Base-by-base conservation (phyloP, 2,329 filamentous ascomycete species). In the Monilinia laxa region DNA sequence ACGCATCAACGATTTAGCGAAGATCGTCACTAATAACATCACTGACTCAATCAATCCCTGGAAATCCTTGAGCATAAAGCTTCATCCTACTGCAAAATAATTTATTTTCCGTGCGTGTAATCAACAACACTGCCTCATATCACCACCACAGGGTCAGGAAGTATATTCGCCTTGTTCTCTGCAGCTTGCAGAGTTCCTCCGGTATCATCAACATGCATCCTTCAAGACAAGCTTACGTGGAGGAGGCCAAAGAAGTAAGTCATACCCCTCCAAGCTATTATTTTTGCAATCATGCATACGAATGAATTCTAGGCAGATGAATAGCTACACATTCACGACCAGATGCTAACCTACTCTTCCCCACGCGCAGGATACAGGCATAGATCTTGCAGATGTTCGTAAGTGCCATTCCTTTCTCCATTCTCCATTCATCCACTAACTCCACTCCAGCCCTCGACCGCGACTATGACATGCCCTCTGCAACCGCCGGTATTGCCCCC, bases 171-270 rank as follows among this genome's bases (percentile, higher is more conserved):
- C 18, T 25, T 4, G 12, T 12, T 14, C 9, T 14, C 31, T 62
- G 31, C 28, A 51, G 28, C 58, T 51, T 62, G 31, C 4, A 23
- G 16, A 25, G 23, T 49, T 35, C 2, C 20, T 49, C 6, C 23
- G 20, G 31, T 4, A n/a, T 38, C 16, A 53, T 63, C 71, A 68
- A 14, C 81, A 87, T 96, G 81, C 94, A 97, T 82, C 94, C 94
- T 67, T 88, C 94, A 77, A 87, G 95, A 71, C 90, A 94, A 79
- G 94, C 94, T 53, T 97, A 96, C 79, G 93, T 98, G 71, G 94
- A 98, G 83, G 94, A 97, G 76, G 88, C 82, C 54, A 83, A 86
- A 76, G 85, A 89, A 82, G 89, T 90, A 84, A 82, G 85, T 75
- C 16, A 14, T 66, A 49, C 42, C 54, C 42, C 63, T 63, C 47